Evolutionary conservation across 2,329 filamentous ascomycete species (phyloP).

Genomic region (Atkinsonella hypoxylon): DNA sequence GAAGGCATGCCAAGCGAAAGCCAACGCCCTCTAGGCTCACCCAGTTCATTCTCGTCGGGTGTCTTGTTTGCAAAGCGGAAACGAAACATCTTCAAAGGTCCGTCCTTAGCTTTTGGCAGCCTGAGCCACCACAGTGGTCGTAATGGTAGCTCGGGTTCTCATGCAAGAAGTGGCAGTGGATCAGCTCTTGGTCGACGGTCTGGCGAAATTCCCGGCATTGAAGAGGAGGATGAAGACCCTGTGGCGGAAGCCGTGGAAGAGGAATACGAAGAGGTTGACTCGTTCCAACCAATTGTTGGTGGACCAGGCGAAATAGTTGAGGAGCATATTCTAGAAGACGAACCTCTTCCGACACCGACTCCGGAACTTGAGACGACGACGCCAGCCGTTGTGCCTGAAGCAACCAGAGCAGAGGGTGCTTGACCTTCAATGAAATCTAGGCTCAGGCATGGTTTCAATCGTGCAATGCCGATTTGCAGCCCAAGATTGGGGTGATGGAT

Average conservation of each 20-base stretch:
- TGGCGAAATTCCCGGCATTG: constrained; percentile 57
- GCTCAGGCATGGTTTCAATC: not conserved
- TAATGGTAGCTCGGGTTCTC: constrained; percentile 25
- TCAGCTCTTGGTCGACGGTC: constrained; percentile 53
- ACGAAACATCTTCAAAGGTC: constrained; percentile 71
- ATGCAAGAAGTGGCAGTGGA: constrained; percentile 50
- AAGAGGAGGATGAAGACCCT: constrained; percentile 50
- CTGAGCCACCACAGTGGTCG: constrained; percentile 24
- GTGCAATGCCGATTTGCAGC: too few species aligned
- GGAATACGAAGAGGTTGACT: constrained; percentile 46
- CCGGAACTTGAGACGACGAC: not conserved
- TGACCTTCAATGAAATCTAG: not conserved
- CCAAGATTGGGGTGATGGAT: too few species aligned
- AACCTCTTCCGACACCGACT: constrained; percentile 8
- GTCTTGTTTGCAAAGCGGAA: constrained; percentile 75
- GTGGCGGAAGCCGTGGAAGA: constrained; percentile 26
- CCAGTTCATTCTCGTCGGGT: constrained; percentile 47
- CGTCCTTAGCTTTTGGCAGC: constrained; percentile 47
- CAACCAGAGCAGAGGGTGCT: not conserved
- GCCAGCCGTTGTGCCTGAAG: not conserved
- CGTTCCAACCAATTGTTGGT: constrained; percentile 39
- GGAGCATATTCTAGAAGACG: constrained; percentile 35
- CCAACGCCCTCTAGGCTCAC: constrained; percentile 32
- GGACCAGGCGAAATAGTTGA: constrained; percentile 32
- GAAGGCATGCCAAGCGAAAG: constrained; percentile 41